Evolutionary conservation across 2,329 filamentous ascomycete species (phyloP).

Genomic region (Claviceps sp.): DNA sequence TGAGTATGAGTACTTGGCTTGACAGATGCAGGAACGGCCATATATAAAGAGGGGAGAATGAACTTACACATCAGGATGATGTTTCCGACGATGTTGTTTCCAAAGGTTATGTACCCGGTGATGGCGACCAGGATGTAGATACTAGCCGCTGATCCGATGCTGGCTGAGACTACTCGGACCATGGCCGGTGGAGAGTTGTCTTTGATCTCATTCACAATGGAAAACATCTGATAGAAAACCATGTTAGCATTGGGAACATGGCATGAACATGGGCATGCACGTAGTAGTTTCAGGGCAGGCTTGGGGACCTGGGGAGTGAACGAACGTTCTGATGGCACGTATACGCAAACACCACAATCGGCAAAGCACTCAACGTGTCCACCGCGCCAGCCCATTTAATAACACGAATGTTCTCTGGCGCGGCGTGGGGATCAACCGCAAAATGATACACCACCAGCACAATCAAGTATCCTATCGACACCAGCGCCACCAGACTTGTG

Average conservation of each 20-base stretch:
- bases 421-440: conserved; percentile 59
- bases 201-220: conserved; percentile 86
- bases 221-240: conserved; percentile 65
- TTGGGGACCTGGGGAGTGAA: conserved; percentile 12
- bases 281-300: too few relatives aligned
- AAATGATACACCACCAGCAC: conserved; percentile 91
- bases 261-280: neutral
- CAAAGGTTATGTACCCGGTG: conserved; percentile 92
- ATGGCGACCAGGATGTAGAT: conserved; percentile 88
- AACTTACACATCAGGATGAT: conserved; percentile 82
- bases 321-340: conserved; percentile 92
- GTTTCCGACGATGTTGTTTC: conserved; percentile 77
- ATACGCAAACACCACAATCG: conserved; percentile 97
- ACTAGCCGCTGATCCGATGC: conserved; percentile 75
- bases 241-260: conserved; percentile 12
- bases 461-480: conserved; percentile 90
- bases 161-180: conserved; percentile 64
- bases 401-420: conserved; percentile 61
- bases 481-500: conserved; percentile 78
- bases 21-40: too few relatives aligned
- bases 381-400: conserved; percentile 70
- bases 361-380: conserved; percentile 69
- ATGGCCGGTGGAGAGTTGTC: conserved; percentile 66
- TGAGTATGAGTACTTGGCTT: conserved; percentile 11
- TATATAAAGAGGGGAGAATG: too few relatives aligned